Evolutionary conservation across 495 filamentous ascomycete genomes (phyloP).

Genomic region (Stereocaulon alpinum): DNA sequence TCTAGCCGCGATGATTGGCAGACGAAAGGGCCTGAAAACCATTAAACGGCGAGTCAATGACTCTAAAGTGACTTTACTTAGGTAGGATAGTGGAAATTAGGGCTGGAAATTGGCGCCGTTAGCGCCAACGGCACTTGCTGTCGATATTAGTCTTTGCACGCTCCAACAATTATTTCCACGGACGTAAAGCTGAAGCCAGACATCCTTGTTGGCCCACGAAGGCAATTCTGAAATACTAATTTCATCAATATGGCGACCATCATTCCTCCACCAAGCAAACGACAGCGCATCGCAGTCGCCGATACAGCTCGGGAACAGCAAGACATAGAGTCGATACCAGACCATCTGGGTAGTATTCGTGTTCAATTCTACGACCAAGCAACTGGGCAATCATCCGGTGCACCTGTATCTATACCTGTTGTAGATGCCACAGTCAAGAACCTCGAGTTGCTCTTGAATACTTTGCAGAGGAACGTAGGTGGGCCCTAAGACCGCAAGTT

Average conservation of each 20-base stretch:
- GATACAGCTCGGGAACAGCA: constrained; percentile 67
- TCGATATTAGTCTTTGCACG: no score
- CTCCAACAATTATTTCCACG: no score
- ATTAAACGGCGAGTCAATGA: neutral
- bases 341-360: constrained; percentile 67
- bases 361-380: constrained; percentile 82
- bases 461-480: constrained; percentile 68
- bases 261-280: constrained; percentile 81
- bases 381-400: constrained; percentile 55
- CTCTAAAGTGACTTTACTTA: no score
- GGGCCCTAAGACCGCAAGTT: constrained; percentile 19
- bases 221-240: neutral
- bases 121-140: no score
- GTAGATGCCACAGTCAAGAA: constrained; percentile 83
- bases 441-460: constrained; percentile 83
- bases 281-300: constrained; percentile 65
- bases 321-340: constrained; percentile 59
- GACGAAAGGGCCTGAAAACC: neutral
- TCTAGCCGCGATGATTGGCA: neutral
- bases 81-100: no score
- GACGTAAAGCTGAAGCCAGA: no score
- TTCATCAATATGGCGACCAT: constrained; percentile 66
- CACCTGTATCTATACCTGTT: constrained; percentile 68
- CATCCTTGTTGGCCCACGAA: no score
- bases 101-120: no score